Conservation (phyloP, 768 basidiomycete genomes). For the Psilocybe subaeruginosa region DNA sequence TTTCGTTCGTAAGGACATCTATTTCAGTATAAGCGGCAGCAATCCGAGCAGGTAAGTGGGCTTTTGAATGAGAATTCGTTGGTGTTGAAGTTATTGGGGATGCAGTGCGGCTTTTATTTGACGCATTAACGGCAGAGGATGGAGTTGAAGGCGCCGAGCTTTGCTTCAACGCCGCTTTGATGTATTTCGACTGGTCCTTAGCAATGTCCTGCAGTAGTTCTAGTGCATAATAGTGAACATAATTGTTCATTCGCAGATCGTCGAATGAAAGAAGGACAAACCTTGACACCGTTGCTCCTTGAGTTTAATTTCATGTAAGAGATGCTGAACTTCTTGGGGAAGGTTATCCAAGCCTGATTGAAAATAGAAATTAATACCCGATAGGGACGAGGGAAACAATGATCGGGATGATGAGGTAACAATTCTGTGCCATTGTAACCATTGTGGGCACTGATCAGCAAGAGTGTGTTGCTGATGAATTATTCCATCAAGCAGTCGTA, state of each 20-base stretch:
- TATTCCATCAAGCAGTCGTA: neutral
- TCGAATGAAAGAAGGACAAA: constrained; percentile 6
- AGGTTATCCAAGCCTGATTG: constrained; percentile 47
- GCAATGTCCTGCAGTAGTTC: constrained; percentile 44
- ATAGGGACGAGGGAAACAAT: constrained; percentile 12
- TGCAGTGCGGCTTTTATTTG: constrained; percentile 14
- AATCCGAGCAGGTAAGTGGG: constrained; percentile 36
- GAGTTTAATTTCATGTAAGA: constrained; percentile 45
- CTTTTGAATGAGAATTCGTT: constrained; percentile 26
- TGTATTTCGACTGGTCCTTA: constrained; percentile 39
- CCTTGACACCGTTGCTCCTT: constrained; percentile 44
- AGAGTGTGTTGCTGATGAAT: neutral
- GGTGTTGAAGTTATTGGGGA: constrained; percentile 21
- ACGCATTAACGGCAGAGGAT: constrained; percentile 2
- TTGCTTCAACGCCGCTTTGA: constrained; percentile 35
- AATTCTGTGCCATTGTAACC: neutral
- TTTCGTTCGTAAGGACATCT: constrained; percentile 38
- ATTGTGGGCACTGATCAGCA: neutral
- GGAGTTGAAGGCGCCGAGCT: constrained; percentile 17
- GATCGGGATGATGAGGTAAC: constrained; percentile 10
- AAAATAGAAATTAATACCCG: constrained; percentile 15
- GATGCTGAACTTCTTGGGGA: constrained; percentile 47
- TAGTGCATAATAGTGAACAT: constrained; percentile 17
- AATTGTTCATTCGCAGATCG: neutral
- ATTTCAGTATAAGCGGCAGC: constrained; percentile 38